phyloP scores from a whole-genome alignment of 2,329 filamentous ascomycete species.

The Botryotinia narcissicola region DNA sequence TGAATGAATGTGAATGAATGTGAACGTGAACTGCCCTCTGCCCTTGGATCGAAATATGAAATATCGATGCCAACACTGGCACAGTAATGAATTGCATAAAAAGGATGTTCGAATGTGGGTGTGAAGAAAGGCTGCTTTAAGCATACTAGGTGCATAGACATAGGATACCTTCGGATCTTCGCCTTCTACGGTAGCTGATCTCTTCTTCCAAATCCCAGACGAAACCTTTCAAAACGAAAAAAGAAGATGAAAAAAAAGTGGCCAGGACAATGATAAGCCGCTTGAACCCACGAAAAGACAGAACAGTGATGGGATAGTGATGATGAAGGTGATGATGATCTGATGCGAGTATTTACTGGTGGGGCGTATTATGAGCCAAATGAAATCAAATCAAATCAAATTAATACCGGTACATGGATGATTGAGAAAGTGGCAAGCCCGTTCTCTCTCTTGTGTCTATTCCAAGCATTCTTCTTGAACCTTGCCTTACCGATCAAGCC shows the following conservation, averaged over 20 bases:
- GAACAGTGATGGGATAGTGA: neutral
- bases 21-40: neutral
- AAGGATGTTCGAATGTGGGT: neutral
- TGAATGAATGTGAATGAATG: neutral
- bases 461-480: conserved; percentile 14
- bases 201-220: neutral
- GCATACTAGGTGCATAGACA: too few species aligned
- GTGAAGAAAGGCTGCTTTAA: neutral
- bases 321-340: neutral
- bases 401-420: neutral
- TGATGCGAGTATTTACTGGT: neutral
- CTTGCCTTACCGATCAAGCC: conserved; percentile 19
- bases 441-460: neutral
- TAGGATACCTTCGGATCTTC: neutral
- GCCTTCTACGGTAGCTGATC: neutral
- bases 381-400: too few species aligned
- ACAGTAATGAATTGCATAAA: neutral
- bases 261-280: neutral
- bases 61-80: neutral
- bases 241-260: neutral
- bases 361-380: too few species aligned
- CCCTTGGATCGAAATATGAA: neutral
- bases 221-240: neutral
- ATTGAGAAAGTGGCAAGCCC: neutral
- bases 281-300: neutral